Evolutionary conservation across 2,329 filamentous ascomycete genomes (phyloP), one percentile per base, ranked within the genome.

Genomic region (Pseudogymnoascus sp.): DNA sequence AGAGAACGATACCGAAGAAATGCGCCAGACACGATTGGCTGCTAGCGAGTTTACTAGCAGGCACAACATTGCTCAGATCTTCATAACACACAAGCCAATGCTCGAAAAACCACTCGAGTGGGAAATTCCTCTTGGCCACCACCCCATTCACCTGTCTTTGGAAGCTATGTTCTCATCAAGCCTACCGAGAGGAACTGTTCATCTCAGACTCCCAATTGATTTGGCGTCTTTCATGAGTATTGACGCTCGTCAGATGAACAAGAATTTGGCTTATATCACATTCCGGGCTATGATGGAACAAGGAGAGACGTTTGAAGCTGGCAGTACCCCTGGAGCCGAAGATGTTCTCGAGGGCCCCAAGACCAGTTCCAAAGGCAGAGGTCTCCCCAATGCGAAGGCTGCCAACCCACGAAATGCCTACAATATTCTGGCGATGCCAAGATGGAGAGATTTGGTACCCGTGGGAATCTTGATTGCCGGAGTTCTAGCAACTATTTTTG

Each of bases 161-260:
- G 79, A 82, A 67, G 71, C 70, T 25, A 67, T 59, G 58, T 59
- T 59, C 36, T 27, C 58, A 59, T 36, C 58, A 27, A 59, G 33
- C 33, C 12, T 36, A 15, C 58, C 36, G 10, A 59, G 58, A 5
- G 36, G 33, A 59, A 40, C 36, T 37, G 13, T 73, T 72, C 18
- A 68, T 60, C 73, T 74, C 61, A 73, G 78, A 39, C 69, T 80
- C 13, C 79, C 80, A 5, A 78, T 82, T 60, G 79, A 82, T 65
- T 69, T 80, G 15, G 68, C 69, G 2, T 79, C 78, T 9, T 82
- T 82, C 65, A 71, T 78, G 62, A 79, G 79, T 63, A 77, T 82
- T 63, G 79, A 82, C 66, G 75, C 78, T 29, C 74, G 79, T 58
- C 80, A 82, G 69, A 78, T 82, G 75, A 82, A 82, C 67, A 74